Conservation (phyloP, 1,284 basidiomycete species). For the Pseudozyma sp. region DNA sequence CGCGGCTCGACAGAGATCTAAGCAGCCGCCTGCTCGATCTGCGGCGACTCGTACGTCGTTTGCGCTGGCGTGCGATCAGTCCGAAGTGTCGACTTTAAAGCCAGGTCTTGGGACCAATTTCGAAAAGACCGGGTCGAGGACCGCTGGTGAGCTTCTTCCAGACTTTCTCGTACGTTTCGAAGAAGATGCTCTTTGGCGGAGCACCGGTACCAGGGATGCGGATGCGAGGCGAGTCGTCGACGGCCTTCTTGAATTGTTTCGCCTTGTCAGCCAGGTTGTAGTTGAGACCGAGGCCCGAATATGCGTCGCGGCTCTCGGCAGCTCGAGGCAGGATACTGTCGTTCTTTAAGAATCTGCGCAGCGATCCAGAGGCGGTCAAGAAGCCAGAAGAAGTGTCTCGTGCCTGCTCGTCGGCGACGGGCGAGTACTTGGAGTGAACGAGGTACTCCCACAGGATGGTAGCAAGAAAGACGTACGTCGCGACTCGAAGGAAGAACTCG, state of each 20-base stretch:
- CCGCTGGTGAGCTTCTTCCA: slow-evolving; percentile 21
- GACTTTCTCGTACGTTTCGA: slow-evolving; percentile 19
- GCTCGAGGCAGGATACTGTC: slow-evolving; percentile 35
- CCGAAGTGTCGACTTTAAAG: background rate
- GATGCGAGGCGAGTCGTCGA: slow-evolving; percentile 25
- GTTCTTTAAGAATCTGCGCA: slow-evolving; percentile 43
- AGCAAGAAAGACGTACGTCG: slow-evolving; percentile 26
- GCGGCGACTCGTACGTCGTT: too few species aligned
- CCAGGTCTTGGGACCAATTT: slow-evolving; percentile 38
- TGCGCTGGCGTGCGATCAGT: background rate
- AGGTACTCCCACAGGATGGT: slow-evolving; percentile 49
- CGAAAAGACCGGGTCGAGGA: slow-evolving; percentile 26
- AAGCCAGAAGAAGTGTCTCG: slow-evolving; percentile 28
- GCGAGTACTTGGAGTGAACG: slow-evolving; percentile 44
- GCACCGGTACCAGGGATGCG: slow-evolving; percentile 14
- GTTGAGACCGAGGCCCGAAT: slow-evolving; percentile 29
- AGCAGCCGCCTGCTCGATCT: too few species aligned
- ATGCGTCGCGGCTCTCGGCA: slow-evolving; percentile 8
- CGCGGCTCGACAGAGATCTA: too few species aligned
- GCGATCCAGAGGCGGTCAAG: slow-evolving; percentile 22
- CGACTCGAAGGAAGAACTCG: slow-evolving; percentile 31
- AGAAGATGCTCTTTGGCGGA: slow-evolving; percentile 34
- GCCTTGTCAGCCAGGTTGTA: slow-evolving; percentile 15
- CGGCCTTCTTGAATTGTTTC: slow-evolving; percentile 2
- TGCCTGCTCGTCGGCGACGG: slow-evolving; percentile 27